phyloP scores from a whole-genome alignment of 371 early-diverging fungal genomes.

The Blakeslea trispora region DNA sequence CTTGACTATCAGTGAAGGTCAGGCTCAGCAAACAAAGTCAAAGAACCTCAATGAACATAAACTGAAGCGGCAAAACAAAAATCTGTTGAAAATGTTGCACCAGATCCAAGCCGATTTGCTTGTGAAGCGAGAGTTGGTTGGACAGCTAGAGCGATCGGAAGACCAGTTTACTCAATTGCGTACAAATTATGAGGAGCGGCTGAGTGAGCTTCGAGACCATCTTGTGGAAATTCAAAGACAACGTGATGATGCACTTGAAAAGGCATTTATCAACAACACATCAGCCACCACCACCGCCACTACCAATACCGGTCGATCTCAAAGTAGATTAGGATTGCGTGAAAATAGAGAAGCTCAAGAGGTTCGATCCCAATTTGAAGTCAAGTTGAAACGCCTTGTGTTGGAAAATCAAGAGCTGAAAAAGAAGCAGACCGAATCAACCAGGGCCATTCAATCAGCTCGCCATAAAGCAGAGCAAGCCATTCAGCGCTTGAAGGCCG shows the following conservation, averaged over 20 bases:
- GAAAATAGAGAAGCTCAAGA: constrained; percentile 37
- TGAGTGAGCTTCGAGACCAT: constrained; percentile 59
- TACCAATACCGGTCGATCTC: constrained; percentile 2
- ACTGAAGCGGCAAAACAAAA: constrained; percentile 30
- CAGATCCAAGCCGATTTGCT: constrained; percentile 70
- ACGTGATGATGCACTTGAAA: constrained; percentile 47
- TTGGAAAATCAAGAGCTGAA: constrained; percentile 62
- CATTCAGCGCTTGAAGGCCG: constrained; percentile 39
- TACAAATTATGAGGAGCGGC: constrained; percentile 65
- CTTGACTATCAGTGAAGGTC: constrained; percentile 10
- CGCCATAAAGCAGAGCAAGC: constrained; percentile 45
- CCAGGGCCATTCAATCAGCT: constrained; percentile 47
- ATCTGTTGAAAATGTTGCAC: constrained; percentile 52
- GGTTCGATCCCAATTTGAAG: constrained; percentile 56
- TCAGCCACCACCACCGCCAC: neutral
- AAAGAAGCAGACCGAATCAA: constrained; percentile 55
- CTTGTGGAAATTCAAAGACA: constrained; percentile 58
- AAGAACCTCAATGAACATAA: constrained; percentile 1
- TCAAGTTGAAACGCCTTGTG: constrained; percentile 64
- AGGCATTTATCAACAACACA: neutral
- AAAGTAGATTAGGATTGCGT: constrained; percentile 23
- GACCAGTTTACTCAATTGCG: constrained; percentile 58
- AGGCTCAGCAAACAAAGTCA: neutral
- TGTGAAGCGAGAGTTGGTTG: constrained; percentile 58
- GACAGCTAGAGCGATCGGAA: constrained; percentile 57